phyloP scores from a whole-genome alignment of 805 yeast genomes.

The Pichia exigua region DNA sequence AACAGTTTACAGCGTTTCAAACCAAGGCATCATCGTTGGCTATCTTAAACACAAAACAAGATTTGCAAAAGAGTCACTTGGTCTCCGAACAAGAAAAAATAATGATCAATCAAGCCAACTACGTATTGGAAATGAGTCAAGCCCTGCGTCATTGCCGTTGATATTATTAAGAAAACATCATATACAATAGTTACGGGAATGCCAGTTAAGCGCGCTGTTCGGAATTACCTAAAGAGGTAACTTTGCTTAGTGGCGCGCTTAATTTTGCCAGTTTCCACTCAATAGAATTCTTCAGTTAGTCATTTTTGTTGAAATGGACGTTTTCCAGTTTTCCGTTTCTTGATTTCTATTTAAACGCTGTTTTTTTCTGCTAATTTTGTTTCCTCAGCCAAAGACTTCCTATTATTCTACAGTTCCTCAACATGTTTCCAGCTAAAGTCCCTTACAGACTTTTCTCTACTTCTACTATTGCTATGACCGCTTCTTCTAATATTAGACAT shows the following conservation, averaged over 20 bases:
- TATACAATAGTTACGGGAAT: background rate
- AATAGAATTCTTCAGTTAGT: background rate
- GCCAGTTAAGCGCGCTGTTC: slow-evolving; percentile 10
- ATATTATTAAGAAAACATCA: background rate
- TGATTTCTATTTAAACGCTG: background rate
- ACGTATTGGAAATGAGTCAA: background rate
- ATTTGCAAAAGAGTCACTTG: background rate
- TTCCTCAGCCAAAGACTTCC: background rate
- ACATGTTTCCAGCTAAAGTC: slow-evolving; percentile 11
- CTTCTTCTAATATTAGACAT: slow-evolving; percentile 44
- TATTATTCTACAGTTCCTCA: background rate
- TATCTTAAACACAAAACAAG: background rate
- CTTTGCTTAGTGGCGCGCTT: slow-evolving; percentile 12
- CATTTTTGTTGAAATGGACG: background rate
- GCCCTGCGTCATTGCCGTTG: slow-evolving; percentile 1
- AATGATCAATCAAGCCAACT: slow-evolving; percentile 10
- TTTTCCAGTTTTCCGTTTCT: background rate
- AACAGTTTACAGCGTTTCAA: background rate
- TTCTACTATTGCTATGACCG: slow-evolving; percentile 11
- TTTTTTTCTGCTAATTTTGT: background rate
- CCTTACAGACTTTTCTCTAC: slow-evolving; percentile 27
- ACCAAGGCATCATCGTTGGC: background rate
- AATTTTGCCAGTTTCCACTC: slow-evolving; percentile 2
- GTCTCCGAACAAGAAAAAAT: slow-evolving; percentile 1
- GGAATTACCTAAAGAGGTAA: slow-evolving; percentile 14